Evolutionary conservation across 192 early-diverging fungal genomes (phyloP).

Genomic region (Thamnidium elegans): DNA sequence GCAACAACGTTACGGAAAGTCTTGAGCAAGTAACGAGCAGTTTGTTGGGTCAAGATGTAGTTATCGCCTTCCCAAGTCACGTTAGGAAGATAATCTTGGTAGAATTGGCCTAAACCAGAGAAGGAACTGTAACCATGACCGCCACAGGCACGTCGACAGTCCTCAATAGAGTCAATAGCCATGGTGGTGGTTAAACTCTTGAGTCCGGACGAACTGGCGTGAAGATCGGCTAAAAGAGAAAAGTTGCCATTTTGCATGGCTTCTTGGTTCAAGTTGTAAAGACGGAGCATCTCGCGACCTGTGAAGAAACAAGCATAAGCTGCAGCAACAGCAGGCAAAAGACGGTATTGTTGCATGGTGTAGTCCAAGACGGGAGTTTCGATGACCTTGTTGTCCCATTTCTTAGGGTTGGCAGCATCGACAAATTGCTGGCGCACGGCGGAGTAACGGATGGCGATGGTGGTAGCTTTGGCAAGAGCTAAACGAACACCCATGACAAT

Average conservation of each 20-base stretch:
- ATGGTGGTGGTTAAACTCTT: conserved; percentile 73
- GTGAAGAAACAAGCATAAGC: conserved; percentile 75
- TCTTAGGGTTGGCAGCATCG: conserved; percentile 51
- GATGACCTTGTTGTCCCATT: conserved; percentile 40
- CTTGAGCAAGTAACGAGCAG: conserved; percentile 74
- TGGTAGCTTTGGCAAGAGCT: conserved; percentile 65
- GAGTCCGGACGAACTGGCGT: conserved; percentile 70
- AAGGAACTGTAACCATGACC: conserved; percentile 77
- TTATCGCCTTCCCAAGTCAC: conserved; percentile 86
- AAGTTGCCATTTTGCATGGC: conserved; percentile 60
- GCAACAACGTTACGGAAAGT: conserved; percentile 56
- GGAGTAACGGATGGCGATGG: conserved; percentile 70
- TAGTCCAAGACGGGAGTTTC: conserved; percentile 78
- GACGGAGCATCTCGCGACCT: conserved; percentile 56
- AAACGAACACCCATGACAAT: conserved; percentile 63
- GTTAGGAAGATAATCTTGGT: conserved; percentile 68
- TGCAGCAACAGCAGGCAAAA: conserved; percentile 67
- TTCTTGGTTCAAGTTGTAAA: conserved; percentile 60
- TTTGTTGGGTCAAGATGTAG: conserved; percentile 84
- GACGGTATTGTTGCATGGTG: conserved; percentile 73
- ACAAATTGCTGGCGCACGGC: conserved; percentile 72
- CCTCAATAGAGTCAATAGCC: conserved; percentile 69
- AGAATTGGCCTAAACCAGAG: conserved; percentile 67
- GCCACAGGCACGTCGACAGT: conserved; percentile 70
- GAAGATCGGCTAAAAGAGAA: conserved; percentile 66